Evolutionary conservation across 164 flowering plant genomes (phyloP), one percentile per base, ranked within the genome.

Genomic region (Liquidambar formosana): DNA sequence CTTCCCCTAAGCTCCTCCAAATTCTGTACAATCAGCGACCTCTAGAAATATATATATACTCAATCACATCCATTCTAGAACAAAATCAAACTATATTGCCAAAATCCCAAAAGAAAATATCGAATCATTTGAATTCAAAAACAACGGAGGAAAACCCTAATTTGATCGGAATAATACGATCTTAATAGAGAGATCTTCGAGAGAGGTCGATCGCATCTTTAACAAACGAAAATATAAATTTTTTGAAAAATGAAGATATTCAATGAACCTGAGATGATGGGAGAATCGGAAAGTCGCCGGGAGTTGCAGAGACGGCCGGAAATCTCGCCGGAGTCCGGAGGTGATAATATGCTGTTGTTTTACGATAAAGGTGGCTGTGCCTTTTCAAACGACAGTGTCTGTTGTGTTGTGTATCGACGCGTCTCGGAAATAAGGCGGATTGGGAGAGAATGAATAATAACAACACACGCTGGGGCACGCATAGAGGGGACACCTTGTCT

Each of bases 1-100:
- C 73, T 45, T 67, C 10, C 38, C 21, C 46, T 45, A 51, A 19
- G n/a, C 38, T 38, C 57, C 61, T 54, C 27, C 57, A 52, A 11
- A n/a, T 66, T 18, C 68, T 10, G 46, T 45, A 1, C 62, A 68
- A 59, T 68, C 70, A 18, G 51, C 44, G 18, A 51, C n/a, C 58
- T n/a, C 18, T n/a, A n/a, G n/a, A n/a, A n/a, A n/a, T n/a, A n/a
- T n/a, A n/a, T n/a, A n/a, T n/a, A n/a, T n/a, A n/a, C n/a, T n/a
- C 33, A 41, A 8, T 28, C 28, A 52, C 43, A 65, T 14, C 16
- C 41, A 60, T n/a, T 8, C 26, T 10, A 5, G 27, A 53, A 49
- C 16, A 25, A 49, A 65, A 52, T 65, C 33, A 47, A 65, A 65
- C 27, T 54, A 57, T 15, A 22, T 5, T 16, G 0, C 45, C 65